A percentile compares a stretch with the other conserved stretches of the same genome.
Evolutionary conservation across 305 asterid genomes (phyloP).

Genomic region (Fraxinus angustifolia): DNA sequence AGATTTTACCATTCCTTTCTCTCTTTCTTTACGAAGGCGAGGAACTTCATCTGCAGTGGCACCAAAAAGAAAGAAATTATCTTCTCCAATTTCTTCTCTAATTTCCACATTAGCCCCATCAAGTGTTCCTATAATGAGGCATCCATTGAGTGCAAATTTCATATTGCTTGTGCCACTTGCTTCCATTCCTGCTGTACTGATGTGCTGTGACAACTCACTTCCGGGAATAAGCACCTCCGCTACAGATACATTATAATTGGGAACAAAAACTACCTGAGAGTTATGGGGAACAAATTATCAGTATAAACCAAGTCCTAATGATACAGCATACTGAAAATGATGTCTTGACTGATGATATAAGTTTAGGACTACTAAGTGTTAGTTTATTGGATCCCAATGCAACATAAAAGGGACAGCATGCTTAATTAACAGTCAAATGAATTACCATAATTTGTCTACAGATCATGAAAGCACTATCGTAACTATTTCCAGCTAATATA

Average conservation of each 20-base stretch:
- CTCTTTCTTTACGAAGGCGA: slow-evolving; percentile 81
- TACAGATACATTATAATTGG: slow-evolving; percentile 96
- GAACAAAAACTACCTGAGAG: slow-evolving; percentile 85
- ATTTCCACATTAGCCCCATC: slow-evolving; percentile 99
- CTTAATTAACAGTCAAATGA: background rate
- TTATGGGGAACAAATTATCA: background rate
- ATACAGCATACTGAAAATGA: background rate
- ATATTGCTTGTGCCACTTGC: slow-evolving; percentile 99
- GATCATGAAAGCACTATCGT: background rate
- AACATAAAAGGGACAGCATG: slow-evolving; percentile 11
- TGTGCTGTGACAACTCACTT: slow-evolving; percentile 96
- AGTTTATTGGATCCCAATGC: background rate
- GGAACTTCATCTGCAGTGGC: slow-evolving; percentile 92
- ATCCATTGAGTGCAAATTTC: slow-evolving; percentile 97
- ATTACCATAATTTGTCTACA: background rate
- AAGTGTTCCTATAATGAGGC: slow-evolving; percentile 94
- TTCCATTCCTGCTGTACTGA: slow-evolving; percentile 99
- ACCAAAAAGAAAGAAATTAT: slow-evolving; percentile 91
- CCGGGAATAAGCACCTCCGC: slow-evolving; percentile 99
- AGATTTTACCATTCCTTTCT: slow-evolving; percentile 71
- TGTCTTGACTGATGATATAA: slow-evolving; percentile 7
- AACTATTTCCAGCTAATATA: background rate
- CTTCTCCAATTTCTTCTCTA: slow-evolving; percentile 89
- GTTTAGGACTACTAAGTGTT: background rate
- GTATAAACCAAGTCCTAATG: background rate